phyloP scores from a whole-genome alignment of 352 stramenopile genomes.

The Phytopythium vexans region DNA sequence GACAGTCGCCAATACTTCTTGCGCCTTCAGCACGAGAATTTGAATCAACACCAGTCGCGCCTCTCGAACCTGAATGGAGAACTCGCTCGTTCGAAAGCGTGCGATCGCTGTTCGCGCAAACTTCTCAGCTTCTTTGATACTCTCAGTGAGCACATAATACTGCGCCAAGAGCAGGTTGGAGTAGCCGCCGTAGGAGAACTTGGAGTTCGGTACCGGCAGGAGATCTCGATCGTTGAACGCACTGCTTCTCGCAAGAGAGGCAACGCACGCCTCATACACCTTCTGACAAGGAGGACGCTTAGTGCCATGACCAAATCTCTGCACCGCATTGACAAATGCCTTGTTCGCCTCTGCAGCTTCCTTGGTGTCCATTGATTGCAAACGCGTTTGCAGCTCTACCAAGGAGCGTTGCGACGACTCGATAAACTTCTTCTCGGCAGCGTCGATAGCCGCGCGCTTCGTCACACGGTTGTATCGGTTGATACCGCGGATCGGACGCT shows the following conservation, averaged over 20 bases:
- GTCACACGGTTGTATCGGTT: slow-evolving; percentile 40
- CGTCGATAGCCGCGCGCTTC: slow-evolving; percentile 35
- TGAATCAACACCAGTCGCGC: slow-evolving; percentile 23
- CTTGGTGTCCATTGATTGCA: slow-evolving; percentile 12
- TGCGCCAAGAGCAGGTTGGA: slow-evolving; percentile 25
- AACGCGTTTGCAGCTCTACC: slow-evolving; percentile 16
- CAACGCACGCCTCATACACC: slow-evolving; percentile 28
- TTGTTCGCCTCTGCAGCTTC: slow-evolving; percentile 10
- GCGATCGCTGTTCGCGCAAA: slow-evolving; percentile 14
- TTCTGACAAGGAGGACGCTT: slow-evolving; percentile 30
- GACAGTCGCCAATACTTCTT: neutral
- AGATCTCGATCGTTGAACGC: slow-evolving; percentile 14
- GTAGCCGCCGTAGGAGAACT: slow-evolving; percentile 26
- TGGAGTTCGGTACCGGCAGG: slow-evolving; percentile 27
- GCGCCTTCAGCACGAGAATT: slow-evolving; percentile 12
- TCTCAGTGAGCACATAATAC: slow-evolving; percentile 5
- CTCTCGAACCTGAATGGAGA: slow-evolving; percentile 12
- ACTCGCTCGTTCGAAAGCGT: slow-evolving; percentile 12
- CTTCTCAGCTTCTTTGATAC: neutral
- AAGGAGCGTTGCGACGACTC: slow-evolving; percentile 19
- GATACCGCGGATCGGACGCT: slow-evolving; percentile 33
- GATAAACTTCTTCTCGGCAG: slow-evolving; percentile 51
- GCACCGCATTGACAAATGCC: slow-evolving; percentile 17
- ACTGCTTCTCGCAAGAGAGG: slow-evolving; percentile 21
- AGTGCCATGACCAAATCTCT: slow-evolving; percentile 12